phyloP scores from a whole-genome alignment of 2,329 filamentous ascomycete genomes.

The Harringtonia aguacate region DNA sequence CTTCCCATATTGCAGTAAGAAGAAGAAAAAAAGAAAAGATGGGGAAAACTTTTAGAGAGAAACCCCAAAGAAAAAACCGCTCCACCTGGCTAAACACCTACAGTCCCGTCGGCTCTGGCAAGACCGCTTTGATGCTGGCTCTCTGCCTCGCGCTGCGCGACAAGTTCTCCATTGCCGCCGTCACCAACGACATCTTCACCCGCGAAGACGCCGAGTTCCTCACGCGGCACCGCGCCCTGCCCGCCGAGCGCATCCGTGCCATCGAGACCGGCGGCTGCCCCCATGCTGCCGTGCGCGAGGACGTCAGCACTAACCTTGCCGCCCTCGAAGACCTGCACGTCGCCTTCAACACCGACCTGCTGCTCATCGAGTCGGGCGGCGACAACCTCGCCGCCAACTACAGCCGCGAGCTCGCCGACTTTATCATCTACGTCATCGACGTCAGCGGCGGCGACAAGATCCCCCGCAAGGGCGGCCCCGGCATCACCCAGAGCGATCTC shows the following conservation, averaged over 20 bases:
- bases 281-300: constrained; percentile 93
- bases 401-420: constrained; percentile 87
- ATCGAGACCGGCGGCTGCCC: constrained; percentile 98
- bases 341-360: constrained; percentile 69
- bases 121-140: constrained; percentile 92
- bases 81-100: no score
- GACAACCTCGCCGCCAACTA: constrained; percentile 98
- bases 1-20: no score
- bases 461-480: constrained; percentile 87
- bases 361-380: constrained; percentile 91
- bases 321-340: constrained; percentile 82
- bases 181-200: constrained; percentile 99
- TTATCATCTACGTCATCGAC: constrained; percentile 98
- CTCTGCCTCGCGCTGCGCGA: constrained; percentile 77
- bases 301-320: constrained; percentile 87
- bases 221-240: constrained; percentile 73
- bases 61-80: no score
- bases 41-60: no score
- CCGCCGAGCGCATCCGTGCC: constrained; percentile 74
- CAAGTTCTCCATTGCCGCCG: constrained; percentile 78
- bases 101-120: constrained; percentile 91
- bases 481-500: constrained; percentile 92
- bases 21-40: no score
- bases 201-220: constrained; percentile 97
- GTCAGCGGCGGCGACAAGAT: constrained; percentile 96